A percentile compares a stretch with the other conserved stretches of the same genome.
Conservation (phyloP, 805 yeast species). For the Kodamaea kakaduensis region DNA sequence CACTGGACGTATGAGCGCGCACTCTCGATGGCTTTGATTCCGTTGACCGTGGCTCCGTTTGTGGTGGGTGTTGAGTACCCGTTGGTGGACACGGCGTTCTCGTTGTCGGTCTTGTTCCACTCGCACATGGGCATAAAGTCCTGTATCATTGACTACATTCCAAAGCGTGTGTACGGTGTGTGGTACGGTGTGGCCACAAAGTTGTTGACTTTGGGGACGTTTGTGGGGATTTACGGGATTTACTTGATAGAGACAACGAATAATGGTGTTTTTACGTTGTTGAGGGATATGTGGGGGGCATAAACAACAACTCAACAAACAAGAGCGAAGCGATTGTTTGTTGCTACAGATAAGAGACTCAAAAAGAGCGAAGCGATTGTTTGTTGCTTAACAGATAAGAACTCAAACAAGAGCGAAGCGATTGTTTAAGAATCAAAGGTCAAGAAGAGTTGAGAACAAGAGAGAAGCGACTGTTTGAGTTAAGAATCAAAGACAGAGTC, state of each 20-base stretch:
- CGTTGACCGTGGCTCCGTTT: conserved; percentile 72
- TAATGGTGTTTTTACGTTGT: conserved; percentile 70
- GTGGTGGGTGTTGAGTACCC: conserved; percentile 70
- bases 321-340: neutral
- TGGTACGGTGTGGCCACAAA: conserved; percentile 68
- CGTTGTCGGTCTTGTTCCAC: conserved; percentile 67
- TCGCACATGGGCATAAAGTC: conserved; percentile 82
- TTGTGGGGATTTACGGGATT: conserved; percentile 69
- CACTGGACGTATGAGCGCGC: conserved; percentile 92
- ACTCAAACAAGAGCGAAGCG: too few species aligned
- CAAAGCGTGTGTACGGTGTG: conserved; percentile 76
- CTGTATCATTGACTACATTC: conserved; percentile 91
- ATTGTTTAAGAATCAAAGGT: too few species aligned
- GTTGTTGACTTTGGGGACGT: conserved; percentile 68
- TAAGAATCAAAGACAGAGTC: too few species aligned
- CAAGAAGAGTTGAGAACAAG: too few species aligned
- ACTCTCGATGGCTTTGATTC: conserved; percentile 67
- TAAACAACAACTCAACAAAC: conserved; percentile 1
- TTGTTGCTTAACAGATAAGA: too few species aligned
- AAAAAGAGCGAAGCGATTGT: too few species aligned
- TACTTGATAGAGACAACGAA: conserved; percentile 77
- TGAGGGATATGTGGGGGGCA: conserved; percentile 57
- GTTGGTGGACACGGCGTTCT: conserved; percentile 65
- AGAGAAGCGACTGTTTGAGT: too few species aligned
- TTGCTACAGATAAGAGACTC: too few species aligned